A percentile compares a stretch with the other conserved stretches of the same genome.
These are phyloP conservation scores for Trichomonas gallinae DNA, from an alignment of 208 protist species.

Conservation along the genomic window DNA sequence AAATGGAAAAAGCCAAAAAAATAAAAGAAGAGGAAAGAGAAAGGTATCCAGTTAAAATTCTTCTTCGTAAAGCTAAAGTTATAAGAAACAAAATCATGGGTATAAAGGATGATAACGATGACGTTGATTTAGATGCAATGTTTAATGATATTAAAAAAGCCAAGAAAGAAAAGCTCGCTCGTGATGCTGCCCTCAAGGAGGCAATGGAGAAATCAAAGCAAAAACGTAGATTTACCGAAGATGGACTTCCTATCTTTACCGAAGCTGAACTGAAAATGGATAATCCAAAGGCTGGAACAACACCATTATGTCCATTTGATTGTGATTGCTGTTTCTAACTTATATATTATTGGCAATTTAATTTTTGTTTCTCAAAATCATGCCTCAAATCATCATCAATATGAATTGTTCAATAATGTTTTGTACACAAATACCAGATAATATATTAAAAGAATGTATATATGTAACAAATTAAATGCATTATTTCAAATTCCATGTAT, in stretches of 20 bases:
- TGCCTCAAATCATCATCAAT: too few relatives aligned
- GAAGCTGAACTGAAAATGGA: neutral
- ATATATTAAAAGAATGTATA: too few relatives aligned
- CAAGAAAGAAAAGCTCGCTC: neutral
- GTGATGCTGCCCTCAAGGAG: neutral
- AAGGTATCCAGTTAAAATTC: neutral
- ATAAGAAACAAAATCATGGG: neutral
- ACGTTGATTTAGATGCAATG: neutral
- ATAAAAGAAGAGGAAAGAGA: neutral
- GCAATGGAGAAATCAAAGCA: neutral
- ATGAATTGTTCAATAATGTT: too few relatives aligned
- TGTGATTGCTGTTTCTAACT: constrained; percentile 16
- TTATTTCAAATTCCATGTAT: too few relatives aligned
- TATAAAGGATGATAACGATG: neutral
- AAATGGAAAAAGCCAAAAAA: neutral
- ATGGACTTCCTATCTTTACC: neutral
- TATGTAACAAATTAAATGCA: too few relatives aligned
- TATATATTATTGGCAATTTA: too few relatives aligned
- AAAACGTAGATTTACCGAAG: neutral
- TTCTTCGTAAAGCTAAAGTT: neutral
- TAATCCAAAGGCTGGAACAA: constrained; percentile 16
- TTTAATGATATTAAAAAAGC: neutral
- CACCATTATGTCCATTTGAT: constrained; percentile 20
- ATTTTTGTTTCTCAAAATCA: too few relatives aligned
- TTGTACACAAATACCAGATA: too few relatives aligned